Conservation (phyloP, 2,329 filamentous ascomycete species). For the Ceratocystis eucalypticola region DNA sequence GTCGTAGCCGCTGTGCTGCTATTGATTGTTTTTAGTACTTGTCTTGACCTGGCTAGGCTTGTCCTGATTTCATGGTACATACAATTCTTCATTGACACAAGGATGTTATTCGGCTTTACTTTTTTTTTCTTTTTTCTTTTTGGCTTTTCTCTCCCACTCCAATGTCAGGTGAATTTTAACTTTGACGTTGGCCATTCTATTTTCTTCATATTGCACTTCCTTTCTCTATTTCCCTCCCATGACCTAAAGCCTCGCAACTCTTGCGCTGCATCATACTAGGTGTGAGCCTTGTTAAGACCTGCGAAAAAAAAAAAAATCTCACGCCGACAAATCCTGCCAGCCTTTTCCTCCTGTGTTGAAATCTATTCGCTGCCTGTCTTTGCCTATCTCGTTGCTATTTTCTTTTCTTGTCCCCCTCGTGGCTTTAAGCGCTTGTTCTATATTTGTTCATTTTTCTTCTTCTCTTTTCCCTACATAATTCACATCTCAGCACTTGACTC, state of each 20-base stretch:
- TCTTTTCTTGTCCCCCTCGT: not conserved
- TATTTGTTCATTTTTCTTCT: not conserved
- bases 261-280: not conserved
- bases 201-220: not conserved
- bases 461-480: not conserved
- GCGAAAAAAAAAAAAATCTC: constrained; percentile 3
- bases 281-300: not conserved
- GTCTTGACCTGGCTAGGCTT: not conserved
- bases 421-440: not conserved
- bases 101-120: not conserved
- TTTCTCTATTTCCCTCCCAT: not conserved
- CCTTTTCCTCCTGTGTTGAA: not conserved
- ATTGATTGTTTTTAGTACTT: not conserved
- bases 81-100: not conserved
- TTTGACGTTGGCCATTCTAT: not conserved
- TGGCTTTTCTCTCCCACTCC: not conserved
- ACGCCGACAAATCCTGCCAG: not conserved
- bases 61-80: not conserved
- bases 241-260: not conserved
- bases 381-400: not conserved
- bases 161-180: not conserved
- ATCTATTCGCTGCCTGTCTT: not conserved
- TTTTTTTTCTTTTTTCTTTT: not conserved
- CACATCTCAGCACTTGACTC: not conserved
- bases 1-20: not conserved